Conservation (phyloP, 805 yeast species). For the Alloascoidea hylecoeti region DNA sequence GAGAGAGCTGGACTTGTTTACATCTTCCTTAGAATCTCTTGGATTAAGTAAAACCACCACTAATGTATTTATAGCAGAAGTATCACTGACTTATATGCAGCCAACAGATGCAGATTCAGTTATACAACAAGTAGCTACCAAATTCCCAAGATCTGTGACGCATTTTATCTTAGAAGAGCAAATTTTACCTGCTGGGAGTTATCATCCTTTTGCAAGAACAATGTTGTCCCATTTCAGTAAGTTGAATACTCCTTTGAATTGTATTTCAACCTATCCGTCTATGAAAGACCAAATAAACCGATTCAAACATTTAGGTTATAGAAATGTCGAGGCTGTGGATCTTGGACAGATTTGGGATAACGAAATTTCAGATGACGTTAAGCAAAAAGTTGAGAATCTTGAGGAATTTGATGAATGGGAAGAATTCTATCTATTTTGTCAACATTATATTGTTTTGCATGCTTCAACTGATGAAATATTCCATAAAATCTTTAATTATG, state of each 20-base stretch:
- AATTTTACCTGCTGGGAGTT: conserved; percentile 44
- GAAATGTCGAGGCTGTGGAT: conserved; percentile 22
- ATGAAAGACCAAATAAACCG: conserved; percentile 32
- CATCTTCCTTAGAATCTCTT: conserved; percentile 10
- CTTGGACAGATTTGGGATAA: conserved; percentile 45
- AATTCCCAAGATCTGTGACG: conserved; percentile 28
- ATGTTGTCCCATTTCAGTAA: conserved; percentile 63
- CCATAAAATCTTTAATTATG: conserved; percentile 14
- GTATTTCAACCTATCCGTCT: conserved; percentile 44
- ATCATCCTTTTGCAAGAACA: conserved; percentile 57
- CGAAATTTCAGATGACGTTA: conserved; percentile 23
- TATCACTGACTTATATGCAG: conserved; percentile 69
- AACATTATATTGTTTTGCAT: conserved; percentile 58
- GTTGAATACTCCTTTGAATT: conserved; percentile 52
- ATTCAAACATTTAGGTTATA: conserved; percentile 32
- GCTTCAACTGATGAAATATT: conserved; percentile 29
- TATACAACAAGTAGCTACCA: conserved; percentile 29
- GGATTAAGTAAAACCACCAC: conserved; percentile 7
- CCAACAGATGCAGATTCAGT: conserved; percentile 51
- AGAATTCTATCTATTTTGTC: conserved; percentile 62
- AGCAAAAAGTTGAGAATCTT: conserved; percentile 26
- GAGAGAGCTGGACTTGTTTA: conserved; percentile 25
- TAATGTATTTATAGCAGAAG: conserved; percentile 61
- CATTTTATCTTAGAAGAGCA: conserved; percentile 64
- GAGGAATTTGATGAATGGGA: conserved; percentile 80